Evolutionary conservation across 1,139 yeast species (phyloP).

Genomic region (Spencermartinsiella ligniputridi): DNA sequence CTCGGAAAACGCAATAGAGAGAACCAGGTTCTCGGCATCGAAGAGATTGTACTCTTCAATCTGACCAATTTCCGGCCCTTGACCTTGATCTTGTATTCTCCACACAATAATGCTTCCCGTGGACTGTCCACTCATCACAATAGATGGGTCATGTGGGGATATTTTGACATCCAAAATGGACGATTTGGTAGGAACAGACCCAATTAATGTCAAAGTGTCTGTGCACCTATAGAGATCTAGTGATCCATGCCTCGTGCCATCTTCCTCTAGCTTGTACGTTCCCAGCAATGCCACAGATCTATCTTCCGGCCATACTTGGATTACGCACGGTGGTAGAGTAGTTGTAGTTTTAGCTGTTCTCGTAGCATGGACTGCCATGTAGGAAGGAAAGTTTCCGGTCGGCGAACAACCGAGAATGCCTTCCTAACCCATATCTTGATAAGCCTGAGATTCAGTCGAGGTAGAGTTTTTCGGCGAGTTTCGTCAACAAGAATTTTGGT

Average conservation of each 20-base stretch:
- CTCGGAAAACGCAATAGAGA: constrained; percentile 54
- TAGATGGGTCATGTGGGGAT: constrained; percentile 46
- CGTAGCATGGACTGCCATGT: constrained; percentile 9
- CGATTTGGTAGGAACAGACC: constrained; percentile 35
- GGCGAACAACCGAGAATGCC: too few species aligned
- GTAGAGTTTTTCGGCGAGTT: too few species aligned
- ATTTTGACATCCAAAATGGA: constrained; percentile 78
- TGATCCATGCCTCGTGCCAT: constrained; percentile 64
- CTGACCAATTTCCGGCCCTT: constrained; percentile 12
- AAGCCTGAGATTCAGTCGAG: too few species aligned
- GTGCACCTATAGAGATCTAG: constrained; percentile 53
- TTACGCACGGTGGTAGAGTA: constrained; percentile 76
- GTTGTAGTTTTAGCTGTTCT: constrained; percentile 31
- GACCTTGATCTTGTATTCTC: constrained; percentile 32
- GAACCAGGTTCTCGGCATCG: constrained; percentile 50
- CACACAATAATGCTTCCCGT: constrained; percentile 71
- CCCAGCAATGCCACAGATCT: constrained; percentile 56
- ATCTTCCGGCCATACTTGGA: constrained; percentile 54
- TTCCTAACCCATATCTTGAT: too few species aligned
- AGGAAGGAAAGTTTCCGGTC: too few species aligned
- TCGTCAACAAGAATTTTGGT: too few species aligned
- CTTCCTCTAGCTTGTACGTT: constrained; percentile 63
- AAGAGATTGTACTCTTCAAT: constrained; percentile 33
- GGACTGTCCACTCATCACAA: constrained; percentile 68
- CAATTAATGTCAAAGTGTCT: constrained; percentile 17